These are phyloP conservation scores for Mycena epipterygia DNA, from an alignment of 768 basidiomycete genomes.

Conservation along the genomic window DNA sequence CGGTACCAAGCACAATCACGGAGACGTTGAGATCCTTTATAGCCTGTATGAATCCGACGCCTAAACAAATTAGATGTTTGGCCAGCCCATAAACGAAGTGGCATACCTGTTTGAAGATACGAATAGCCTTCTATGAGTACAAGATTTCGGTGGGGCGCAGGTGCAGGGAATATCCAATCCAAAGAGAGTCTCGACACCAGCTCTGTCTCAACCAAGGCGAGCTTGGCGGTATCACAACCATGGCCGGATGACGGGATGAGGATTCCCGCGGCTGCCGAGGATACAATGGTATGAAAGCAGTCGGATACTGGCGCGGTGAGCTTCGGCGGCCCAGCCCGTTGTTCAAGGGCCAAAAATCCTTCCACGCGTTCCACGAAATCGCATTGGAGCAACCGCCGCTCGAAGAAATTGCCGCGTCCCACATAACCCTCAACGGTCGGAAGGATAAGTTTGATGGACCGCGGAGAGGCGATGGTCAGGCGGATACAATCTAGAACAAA, in stretches of 20 bases:
- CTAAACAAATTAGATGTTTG: neutral
- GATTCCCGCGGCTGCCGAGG: constrained; percentile 12
- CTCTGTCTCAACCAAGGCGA: constrained; percentile 16
- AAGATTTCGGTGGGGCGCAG: constrained; percentile 10
- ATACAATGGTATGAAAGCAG: neutral
- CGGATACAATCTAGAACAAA: constrained; percentile 12
- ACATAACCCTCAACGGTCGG: constrained; percentile 13
- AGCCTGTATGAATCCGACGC: constrained; percentile 22
- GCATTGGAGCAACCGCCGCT: constrained; percentile 23
- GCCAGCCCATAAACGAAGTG: neutral
- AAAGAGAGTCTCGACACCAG: constrained; percentile 13
- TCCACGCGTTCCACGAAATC: neutral
- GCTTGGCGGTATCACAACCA: neutral
- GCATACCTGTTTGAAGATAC: constrained; percentile 21
- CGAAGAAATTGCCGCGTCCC: constrained; percentile 16
- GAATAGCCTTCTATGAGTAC: constrained; percentile 27
- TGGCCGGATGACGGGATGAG: neutral
- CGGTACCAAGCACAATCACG: constrained; percentile 22
- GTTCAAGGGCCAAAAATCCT: constrained; percentile 14
- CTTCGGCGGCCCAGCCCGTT: neutral
- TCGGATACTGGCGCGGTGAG: neutral
- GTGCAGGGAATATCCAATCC: constrained; percentile 10
- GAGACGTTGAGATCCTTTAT: constrained; percentile 25
- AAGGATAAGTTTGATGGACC: constrained; percentile 20
- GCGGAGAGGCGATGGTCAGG: neutral